Conservation (phyloP, 1,139 yeast genomes). For the Yamadazyma spencermartinsiae region DNA sequence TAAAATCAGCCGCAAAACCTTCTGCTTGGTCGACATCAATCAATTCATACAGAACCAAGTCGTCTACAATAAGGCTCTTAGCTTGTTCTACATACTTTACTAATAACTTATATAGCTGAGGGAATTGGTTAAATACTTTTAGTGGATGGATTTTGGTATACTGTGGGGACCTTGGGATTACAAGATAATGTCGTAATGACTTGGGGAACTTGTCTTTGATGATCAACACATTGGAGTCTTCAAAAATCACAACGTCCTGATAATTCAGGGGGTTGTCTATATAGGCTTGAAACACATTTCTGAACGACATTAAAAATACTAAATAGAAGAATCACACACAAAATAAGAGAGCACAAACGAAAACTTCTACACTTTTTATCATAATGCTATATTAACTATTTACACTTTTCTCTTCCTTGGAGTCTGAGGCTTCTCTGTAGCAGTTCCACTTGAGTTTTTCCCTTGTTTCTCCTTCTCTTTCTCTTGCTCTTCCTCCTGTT, state of each 20-base stretch:
- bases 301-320: constrained; percentile 28
- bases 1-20: constrained; percentile 31
- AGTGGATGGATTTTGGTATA: constrained; percentile 53
- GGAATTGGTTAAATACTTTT: constrained; percentile 42
- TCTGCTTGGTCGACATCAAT: constrained; percentile 12
- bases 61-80: constrained; percentile 36
- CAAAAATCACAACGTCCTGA: constrained; percentile 31
- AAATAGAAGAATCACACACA: not conserved
- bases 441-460: not conserved
- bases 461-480: constrained; percentile 4
- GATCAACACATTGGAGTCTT: constrained; percentile 56
- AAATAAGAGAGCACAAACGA: too few species aligned
- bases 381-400: constrained; percentile 3
- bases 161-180: constrained; percentile 52
- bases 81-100: constrained; percentile 44
- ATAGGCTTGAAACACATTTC: constrained; percentile 34
- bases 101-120: constrained; percentile 31
- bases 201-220: constrained; percentile 67
- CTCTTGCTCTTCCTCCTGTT: constrained; percentile 7
- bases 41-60: constrained; percentile 28
- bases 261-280: constrained; percentile 30
- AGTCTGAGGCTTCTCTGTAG: constrained; percentile 7
- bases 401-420: constrained; percentile 18
- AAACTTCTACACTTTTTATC: not conserved
- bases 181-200: constrained; percentile 57